Conservation (phyloP, 2,329 filamentous ascomycete genomes). For the Pseudogymnoascus sp. region DNA sequence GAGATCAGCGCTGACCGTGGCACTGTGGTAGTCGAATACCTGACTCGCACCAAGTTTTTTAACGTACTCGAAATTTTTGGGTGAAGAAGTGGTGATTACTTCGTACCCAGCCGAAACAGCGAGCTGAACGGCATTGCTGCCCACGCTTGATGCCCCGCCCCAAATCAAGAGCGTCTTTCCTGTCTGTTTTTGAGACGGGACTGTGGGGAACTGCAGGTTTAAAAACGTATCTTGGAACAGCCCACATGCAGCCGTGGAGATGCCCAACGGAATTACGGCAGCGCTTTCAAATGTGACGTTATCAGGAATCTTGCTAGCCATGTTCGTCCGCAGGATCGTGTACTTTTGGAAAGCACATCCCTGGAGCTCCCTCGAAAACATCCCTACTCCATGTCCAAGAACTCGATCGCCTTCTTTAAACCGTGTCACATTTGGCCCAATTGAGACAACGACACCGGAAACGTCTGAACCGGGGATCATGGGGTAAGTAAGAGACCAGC, state of each 20-base stretch:
- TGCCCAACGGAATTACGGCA: constrained; percentile 26
- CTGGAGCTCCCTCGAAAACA: constrained; percentile 14
- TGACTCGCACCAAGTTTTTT: constrained; percentile 33
- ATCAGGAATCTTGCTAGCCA: constrained; percentile 26
- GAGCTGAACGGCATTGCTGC: constrained; percentile 35
- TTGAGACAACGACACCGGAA: constrained; percentile 45
- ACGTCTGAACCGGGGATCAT: constrained; percentile 44
- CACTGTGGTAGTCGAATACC: constrained; percentile 34
- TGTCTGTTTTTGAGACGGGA: constrained; percentile 18
- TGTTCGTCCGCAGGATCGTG: constrained; percentile 22
- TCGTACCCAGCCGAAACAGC: constrained; percentile 35
- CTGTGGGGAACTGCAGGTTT: constrained; percentile 21
- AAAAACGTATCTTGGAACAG: constrained; percentile 25
- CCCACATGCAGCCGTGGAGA: constrained; percentile 27
- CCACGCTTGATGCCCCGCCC: constrained; percentile 20
- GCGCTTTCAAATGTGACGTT: constrained; percentile 26
- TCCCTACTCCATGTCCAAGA: constrained; percentile 24
- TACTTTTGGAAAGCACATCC: constrained; percentile 29
- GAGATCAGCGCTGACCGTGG: constrained; percentile 11
- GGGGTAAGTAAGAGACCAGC: constrained; percentile 22
- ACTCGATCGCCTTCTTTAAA: constrained; percentile 49
- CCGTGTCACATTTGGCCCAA: constrained; percentile 35
- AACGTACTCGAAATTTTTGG: constrained; percentile 31
- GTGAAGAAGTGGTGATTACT: constrained; percentile 33
- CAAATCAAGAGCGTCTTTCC: constrained; percentile 32